These are phyloP conservation scores for Nicotiana otophora DNA, from an alignment of 257 asterid species.

Conservation along the genomic window DNA sequence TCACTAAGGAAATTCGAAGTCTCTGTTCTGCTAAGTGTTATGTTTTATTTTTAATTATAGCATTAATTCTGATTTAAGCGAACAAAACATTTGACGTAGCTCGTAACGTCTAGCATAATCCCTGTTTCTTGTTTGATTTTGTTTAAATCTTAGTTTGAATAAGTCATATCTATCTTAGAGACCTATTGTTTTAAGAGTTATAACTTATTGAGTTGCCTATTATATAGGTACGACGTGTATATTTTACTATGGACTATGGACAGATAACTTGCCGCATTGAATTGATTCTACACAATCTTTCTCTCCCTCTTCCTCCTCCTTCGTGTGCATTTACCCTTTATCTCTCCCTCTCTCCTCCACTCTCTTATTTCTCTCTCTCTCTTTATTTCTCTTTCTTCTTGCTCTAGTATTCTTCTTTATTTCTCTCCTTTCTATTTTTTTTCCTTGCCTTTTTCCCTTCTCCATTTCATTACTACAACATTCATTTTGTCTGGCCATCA, in stretches of 20 bases:
- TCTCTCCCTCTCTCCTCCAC: too few species aligned
- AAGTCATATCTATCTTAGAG: not conserved
- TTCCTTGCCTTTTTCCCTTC: not conserved
- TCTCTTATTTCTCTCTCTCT: too few species aligned
- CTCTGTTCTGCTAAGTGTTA: not conserved
- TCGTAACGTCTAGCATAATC: not conserved
- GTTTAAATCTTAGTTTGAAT: not conserved
- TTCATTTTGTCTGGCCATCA: conserved; percentile 1
- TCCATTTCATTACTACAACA: not conserved
- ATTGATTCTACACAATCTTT: not conserved
- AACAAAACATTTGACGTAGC: not conserved
- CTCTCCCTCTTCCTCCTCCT: not conserved
- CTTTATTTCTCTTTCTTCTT: too few species aligned
- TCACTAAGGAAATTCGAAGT: not conserved
- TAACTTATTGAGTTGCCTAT: not conserved
- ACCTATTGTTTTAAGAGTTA: not conserved
- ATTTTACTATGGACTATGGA: not conserved
- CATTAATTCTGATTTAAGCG: too few species aligned
- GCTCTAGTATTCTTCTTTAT: not conserved
- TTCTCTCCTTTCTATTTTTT: not conserved
- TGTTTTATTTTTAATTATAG: not conserved
- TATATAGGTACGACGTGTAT: not conserved
- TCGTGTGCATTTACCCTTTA: not conserved
- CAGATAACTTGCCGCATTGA: not conserved
- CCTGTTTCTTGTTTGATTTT: not conserved